A percentile compares a stretch with the other conserved stretches of the same genome.
Evolutionary conservation across 2,329 filamentous ascomycete species (phyloP).

Genomic region (Paracamarosporium sp.): DNA sequence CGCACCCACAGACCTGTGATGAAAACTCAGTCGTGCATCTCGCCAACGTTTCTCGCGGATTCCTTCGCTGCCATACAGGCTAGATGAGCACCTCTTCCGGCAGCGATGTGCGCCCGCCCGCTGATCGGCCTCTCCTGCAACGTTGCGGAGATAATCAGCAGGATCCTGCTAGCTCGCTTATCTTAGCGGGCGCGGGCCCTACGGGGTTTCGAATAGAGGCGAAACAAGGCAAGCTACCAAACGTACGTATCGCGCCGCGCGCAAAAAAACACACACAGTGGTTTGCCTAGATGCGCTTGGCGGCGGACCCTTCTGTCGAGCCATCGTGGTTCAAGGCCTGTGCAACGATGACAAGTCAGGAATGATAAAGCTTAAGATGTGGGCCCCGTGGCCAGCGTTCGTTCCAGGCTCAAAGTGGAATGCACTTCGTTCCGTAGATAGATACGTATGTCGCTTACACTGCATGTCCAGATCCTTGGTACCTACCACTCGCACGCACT

Average conservation of each 20-base stretch:
- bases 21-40: neutral
- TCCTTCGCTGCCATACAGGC: neutral
- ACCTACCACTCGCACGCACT: no score
- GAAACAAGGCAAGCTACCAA: neutral
- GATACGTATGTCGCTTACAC: no score
- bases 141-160: neutral
- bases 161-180: neutral
- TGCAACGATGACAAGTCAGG: neutral
- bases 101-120: no score
- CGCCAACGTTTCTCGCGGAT: neutral
- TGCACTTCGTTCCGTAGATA: no score
- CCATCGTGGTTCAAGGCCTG: neutral
- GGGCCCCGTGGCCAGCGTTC: no score
- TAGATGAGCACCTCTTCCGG: no score
- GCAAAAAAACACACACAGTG: no score
- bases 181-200: neutral
- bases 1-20: neutral
- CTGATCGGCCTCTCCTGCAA: neutral
- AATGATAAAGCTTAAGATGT: neutral
- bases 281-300: no score
- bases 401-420: no score
- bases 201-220: neutral
- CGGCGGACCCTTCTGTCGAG: no score
- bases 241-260: neutral
- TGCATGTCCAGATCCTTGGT: no score